Evolutionary conservation across 179 eudicot species (phyloP), one percentile per base, ranked within the genome.

Genomic region (Pouteria campechiana): DNA sequence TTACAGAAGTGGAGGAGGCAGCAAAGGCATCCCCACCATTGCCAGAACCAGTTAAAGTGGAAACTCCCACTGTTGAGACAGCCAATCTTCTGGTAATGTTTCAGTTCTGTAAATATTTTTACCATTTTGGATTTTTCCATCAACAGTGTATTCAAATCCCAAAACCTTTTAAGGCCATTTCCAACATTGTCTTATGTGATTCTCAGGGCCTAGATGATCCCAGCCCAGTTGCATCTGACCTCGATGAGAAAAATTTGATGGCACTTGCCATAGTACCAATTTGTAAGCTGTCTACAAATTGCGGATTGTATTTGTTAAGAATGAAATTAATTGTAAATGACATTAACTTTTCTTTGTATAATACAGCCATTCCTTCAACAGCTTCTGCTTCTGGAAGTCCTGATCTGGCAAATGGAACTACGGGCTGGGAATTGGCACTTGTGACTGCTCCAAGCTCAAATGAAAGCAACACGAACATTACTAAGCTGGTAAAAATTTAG

Each of bases 361-460:
- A 46, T 52, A 54, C 64, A 74, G 79, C 67, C 40, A 63, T 66
- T 44, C 75, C 70, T 38, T 52, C 81, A 29, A 43, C 75, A 55
- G 19, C 73, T 14, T 25, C 64, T 6, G 45, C 65, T 35, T 51
- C 81, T 25, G 49, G 59, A 45, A 71, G 54, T 37, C 43, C 68
- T 44, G 64, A 50, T 62, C 64, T 73, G 33, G 55, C 73, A 36
- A 86, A 75, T 60, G 90, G 95, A 52, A 37, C 77, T 32, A 61
- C 86, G n/a, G 95, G 98, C 54, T 92, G 99, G 94, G 99, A 92
- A 63, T 50, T 92, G 61, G 99, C 99, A 47, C 94, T 86, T 52
- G 94, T 86, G 25, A 75, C 92, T 49, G 83, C 96, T 50, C 96
- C 99, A 20, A 79, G 83, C 74, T 73, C 87, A 20, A 79, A 69